Conservation (phyloP, 352 stramenopile genomes). For the Globisporangium echinulatum region DNA sequence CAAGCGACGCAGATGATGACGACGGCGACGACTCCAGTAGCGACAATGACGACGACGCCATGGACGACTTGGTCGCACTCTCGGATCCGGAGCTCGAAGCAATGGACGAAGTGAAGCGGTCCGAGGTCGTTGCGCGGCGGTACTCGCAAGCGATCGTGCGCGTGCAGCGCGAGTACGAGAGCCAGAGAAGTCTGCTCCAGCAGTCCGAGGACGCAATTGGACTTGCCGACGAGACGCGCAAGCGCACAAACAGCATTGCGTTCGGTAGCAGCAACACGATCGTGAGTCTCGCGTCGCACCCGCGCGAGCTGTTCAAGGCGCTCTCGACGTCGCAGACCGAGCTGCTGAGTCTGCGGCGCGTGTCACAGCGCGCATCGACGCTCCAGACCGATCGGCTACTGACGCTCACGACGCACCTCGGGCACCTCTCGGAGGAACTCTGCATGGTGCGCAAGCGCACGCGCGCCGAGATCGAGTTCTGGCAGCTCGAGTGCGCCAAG, state of each 20-base stretch:
- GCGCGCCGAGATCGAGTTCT: constrained; percentile 51
- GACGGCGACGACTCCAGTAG: constrained; percentile 1
- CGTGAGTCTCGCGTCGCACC: constrained; percentile 48
- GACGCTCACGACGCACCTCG: constrained; percentile 56
- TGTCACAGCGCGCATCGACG: constrained; percentile 41
- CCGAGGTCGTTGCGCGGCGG: constrained; percentile 34
- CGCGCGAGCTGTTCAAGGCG: constrained; percentile 58
- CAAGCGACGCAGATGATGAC: neutral
- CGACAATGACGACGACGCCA: neutral
- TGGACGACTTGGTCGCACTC: neutral
- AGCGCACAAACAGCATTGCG: constrained; percentile 51
- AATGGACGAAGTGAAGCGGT: constrained; percentile 33
- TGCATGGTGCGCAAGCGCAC: constrained; percentile 61
- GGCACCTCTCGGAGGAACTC: constrained; percentile 60
- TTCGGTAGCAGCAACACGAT: constrained; percentile 30
- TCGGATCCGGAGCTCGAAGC: constrained; percentile 12
- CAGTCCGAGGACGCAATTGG: constrained; percentile 31
- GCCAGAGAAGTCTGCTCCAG: constrained; percentile 37
- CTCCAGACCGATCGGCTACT: constrained; percentile 54
- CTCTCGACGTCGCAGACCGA: constrained; percentile 39
- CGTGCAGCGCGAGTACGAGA: constrained; percentile 45
- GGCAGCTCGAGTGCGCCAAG: constrained; percentile 65
- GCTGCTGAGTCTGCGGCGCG: constrained; percentile 30
- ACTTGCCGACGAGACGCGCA: constrained; percentile 33
- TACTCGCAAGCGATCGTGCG: constrained; percentile 50